These are phyloP conservation scores for Iberis pinnata DNA, from an alignment of 345 rosid species.

Conservation along the genomic window DNA sequence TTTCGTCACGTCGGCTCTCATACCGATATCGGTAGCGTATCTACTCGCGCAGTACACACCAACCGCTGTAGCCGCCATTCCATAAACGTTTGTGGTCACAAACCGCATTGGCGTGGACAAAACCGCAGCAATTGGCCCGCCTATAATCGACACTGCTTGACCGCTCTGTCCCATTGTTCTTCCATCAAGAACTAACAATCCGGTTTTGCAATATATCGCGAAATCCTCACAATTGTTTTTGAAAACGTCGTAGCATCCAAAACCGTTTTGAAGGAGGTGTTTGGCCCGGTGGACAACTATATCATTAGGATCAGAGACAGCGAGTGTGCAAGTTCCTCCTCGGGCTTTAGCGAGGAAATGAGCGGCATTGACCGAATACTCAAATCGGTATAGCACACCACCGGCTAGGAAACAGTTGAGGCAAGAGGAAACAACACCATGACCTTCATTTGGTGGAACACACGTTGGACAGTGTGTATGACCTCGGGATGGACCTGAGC, in stretches of 20 bases:
- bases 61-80: slow-evolving; percentile 76
- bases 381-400: slow-evolving; percentile 66
- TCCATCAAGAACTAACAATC: slow-evolving; percentile 54
- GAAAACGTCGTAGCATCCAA: slow-evolving; percentile 73
- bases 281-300: slow-evolving; percentile 60
- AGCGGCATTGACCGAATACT: slow-evolving; percentile 69
- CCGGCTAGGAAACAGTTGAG: slow-evolving; percentile 82
- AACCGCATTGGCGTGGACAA: slow-evolving; percentile 61
- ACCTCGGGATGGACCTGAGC: slow-evolving; percentile 58
- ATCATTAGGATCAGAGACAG: slow-evolving; percentile 47
- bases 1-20: slow-evolving; percentile 70
- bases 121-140: slow-evolving; percentile 80
- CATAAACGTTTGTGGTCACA: slow-evolving; percentile 66
- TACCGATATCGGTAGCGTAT: slow-evolving; percentile 80
- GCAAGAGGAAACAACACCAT: slow-evolving; percentile 76
- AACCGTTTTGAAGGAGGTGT: slow-evolving; percentile 71
- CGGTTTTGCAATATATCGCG: slow-evolving; percentile 78
- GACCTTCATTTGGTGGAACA: slow-evolving; percentile 41
- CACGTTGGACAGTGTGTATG: slow-evolving; percentile 61
- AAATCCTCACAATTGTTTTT: slow-evolving; percentile 86
- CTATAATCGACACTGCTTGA: slow-evolving; percentile 64
- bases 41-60: slow-evolving; percentile 75
- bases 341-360: slow-evolving; percentile 79
- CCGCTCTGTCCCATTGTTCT: slow-evolving; percentile 76
- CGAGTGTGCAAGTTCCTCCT: slow-evolving; percentile 92